Evolutionary conservation across 176 grass and related monocot species (phyloP).

Genomic region (Carex parvula): DNA sequence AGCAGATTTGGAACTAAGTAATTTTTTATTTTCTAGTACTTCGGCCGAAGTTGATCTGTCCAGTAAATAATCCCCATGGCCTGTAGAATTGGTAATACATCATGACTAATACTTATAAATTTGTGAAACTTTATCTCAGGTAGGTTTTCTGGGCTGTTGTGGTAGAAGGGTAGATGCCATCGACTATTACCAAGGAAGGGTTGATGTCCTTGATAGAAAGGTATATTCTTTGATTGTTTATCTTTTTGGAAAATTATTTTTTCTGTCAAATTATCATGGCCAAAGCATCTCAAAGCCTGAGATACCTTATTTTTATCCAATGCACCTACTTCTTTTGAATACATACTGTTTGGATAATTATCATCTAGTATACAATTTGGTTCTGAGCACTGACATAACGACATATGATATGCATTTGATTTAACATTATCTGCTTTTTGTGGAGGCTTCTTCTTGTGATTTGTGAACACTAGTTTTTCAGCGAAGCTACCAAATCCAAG

Average conservation of each 20-base stretch:
- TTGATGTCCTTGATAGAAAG: constrained; percentile 38
- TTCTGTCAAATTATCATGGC: neutral
- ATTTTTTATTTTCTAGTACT: constrained; percentile 3
- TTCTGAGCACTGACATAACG: neutral
- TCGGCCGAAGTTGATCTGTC: neutral
- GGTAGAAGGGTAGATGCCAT: constrained; percentile 43
- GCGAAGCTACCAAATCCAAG: neutral
- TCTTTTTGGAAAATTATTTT: constrained; percentile 2
- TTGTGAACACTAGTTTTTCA: neutral
- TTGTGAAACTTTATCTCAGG: neutral
- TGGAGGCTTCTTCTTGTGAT: neutral
- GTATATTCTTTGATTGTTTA: constrained; percentile 17
- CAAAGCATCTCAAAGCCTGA: neutral
- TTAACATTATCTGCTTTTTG: neutral
- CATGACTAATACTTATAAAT: neutral
- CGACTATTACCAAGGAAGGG: constrained; percentile 36
- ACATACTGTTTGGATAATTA: neutral
- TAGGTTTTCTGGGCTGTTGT: constrained; percentile 31
- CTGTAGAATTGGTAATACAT: constrained; percentile 1
- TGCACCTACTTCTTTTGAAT: neutral
- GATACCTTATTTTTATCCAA: neutral
- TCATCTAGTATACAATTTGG: neutral
- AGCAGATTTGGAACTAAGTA: neutral
- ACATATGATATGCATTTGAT: neutral
- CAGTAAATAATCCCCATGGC: neutral